Evolutionary conservation across 495 filamentous ascomycete genomes (phyloP).

Genomic region (Xylaria sp.): DNA sequence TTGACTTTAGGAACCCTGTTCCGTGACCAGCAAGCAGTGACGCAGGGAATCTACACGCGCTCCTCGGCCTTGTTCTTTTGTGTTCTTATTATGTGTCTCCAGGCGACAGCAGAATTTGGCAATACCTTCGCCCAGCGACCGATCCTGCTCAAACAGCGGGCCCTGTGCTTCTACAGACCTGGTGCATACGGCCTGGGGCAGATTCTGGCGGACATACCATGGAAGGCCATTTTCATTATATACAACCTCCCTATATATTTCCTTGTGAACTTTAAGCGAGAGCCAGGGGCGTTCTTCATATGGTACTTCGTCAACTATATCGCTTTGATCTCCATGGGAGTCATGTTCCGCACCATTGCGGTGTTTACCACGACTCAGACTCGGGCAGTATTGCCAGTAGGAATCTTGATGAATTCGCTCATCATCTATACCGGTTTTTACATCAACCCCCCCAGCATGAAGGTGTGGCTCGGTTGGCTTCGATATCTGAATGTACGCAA

Average conservation of each 20-base stretch:
- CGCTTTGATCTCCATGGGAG: slow-evolving; percentile 71
- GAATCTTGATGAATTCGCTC: slow-evolving; percentile 76
- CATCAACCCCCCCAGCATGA: slow-evolving; percentile 73
- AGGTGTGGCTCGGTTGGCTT: slow-evolving; percentile 77
- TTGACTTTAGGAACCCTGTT: slow-evolving; percentile 41
- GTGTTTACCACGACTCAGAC: slow-evolving; percentile 73
- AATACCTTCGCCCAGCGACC: slow-evolving; percentile 65
- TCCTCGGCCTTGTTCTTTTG: slow-evolving; percentile 54
- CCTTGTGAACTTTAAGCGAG: slow-evolving; percentile 75
- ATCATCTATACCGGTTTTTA: slow-evolving; percentile 87
- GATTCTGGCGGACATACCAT: slow-evolving; percentile 57
- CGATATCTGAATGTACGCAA: slow-evolving; percentile 64
- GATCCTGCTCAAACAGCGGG: slow-evolving; percentile 68
- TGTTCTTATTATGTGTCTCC: slow-evolving; percentile 46
- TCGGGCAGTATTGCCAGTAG: slow-evolving; percentile 80
- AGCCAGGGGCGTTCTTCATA: slow-evolving; percentile 74
- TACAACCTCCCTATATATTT: slow-evolving; percentile 82
- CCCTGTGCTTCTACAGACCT: slow-evolving; percentile 66
- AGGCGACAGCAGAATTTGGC: slow-evolving; percentile 65
- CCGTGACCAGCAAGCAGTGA: slow-evolving; percentile 32
- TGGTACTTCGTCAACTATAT: slow-evolving; percentile 72
- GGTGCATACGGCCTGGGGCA: slow-evolving; percentile 65
- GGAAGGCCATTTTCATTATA: slow-evolving; percentile 27
- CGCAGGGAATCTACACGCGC: slow-evolving; percentile 20
- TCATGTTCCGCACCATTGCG: slow-evolving; percentile 80